Evolutionary conservation across 2,329 filamentous ascomycete genomes (phyloP).

Genomic region (Bipolaris gigantea): DNA sequence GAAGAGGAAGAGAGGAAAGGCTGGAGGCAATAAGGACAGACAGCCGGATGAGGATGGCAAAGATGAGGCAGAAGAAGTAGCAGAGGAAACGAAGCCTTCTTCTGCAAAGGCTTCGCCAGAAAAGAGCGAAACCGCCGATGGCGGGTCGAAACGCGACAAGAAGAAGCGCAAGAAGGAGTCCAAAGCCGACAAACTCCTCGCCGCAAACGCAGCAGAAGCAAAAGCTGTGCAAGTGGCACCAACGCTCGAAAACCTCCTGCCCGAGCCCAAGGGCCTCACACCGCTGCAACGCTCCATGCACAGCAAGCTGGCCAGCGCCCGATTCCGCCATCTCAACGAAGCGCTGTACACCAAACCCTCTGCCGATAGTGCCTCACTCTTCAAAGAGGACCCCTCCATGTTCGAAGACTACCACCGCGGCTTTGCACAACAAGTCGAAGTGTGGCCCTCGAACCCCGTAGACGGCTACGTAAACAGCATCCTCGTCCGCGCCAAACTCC

Average conservation of each 20-base stretch:
- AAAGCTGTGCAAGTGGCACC: slow-evolving; percentile 7
- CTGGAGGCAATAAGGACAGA: slow-evolving; percentile 25
- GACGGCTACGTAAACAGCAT: slow-evolving; percentile 80
- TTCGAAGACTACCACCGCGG: slow-evolving; percentile 96
- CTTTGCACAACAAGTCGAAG: slow-evolving; percentile 91
- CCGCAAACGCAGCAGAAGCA: slow-evolving; percentile 9
- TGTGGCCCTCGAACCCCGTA: slow-evolving; percentile 96
- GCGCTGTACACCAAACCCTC: slow-evolving; percentile 94
- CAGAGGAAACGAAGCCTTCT: slow-evolving; percentile 23
- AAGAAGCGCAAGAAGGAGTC: slow-evolving; percentile 16
- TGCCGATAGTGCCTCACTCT: slow-evolving; percentile 77
- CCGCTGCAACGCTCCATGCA: slow-evolving; percentile 93
- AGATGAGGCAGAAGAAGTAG: slow-evolving; percentile 25
- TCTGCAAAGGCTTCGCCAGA: slow-evolving; percentile 6
- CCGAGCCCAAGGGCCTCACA: slow-evolving; percentile 67
- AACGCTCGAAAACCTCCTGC: slow-evolving; percentile 31
- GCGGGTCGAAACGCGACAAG: slow-evolving; percentile 32
- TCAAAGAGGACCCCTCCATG: slow-evolving; percentile 84
- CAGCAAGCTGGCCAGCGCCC: slow-evolving; percentile 89
- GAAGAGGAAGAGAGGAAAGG: slow-evolving; percentile 38
- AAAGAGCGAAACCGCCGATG: slow-evolving; percentile 18
- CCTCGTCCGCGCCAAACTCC: slow-evolving; percentile 64
- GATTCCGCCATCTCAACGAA: slow-evolving; percentile 97
- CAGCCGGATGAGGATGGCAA: slow-evolving; percentile 29
- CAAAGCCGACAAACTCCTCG: slow-evolving; percentile 11